These are phyloP conservation scores for Sergeia podlipaevii DNA, from an alignment of 208 protist species.

Conservation along the genomic window DNA sequence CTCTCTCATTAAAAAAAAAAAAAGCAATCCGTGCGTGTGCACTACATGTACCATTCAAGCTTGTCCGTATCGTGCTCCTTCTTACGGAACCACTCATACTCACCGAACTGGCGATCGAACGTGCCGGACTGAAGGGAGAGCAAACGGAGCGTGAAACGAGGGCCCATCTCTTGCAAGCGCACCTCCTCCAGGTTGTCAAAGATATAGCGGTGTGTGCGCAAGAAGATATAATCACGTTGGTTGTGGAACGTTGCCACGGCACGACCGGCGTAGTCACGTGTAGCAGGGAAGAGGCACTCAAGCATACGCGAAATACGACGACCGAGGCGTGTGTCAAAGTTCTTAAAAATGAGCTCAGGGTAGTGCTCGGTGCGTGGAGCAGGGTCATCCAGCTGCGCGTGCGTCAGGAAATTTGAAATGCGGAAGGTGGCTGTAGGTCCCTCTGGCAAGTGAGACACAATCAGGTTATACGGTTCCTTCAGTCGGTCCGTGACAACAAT, in stretches of 20 bases:
- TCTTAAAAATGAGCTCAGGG: constrained; percentile 94
- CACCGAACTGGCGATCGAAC: constrained; percentile 91
- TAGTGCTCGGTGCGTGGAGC: constrained; percentile 89
- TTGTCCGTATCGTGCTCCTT: constrained; percentile 90
- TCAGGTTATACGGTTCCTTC: constrained; percentile 85
- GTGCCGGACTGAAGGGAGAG: constrained; percentile 88
- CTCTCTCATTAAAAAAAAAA: background rate
- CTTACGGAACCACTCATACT: constrained; percentile 94
- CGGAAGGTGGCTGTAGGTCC: constrained; percentile 89
- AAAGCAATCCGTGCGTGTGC: background rate
- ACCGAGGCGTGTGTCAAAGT: constrained; percentile 91
- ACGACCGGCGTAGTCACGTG: constrained; percentile 85
- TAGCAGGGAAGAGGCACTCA: constrained; percentile 87
- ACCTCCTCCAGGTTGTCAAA: constrained; percentile 89
- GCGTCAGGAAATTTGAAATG: constrained; percentile 81
- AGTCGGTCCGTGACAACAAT: constrained; percentile 85
- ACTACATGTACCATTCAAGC: constrained; percentile 88
- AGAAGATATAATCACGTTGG: constrained; percentile 93
- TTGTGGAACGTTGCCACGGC: constrained; percentile 93
- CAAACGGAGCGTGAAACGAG: constrained; percentile 88
- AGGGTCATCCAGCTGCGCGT: constrained; percentile 75
- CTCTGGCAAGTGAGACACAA: constrained; percentile 86
- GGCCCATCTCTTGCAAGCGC: constrained; percentile 92
- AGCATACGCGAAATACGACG: constrained; percentile 83
- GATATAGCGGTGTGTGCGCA: constrained; percentile 92